phyloP scores from a whole-genome alignment of 2,329 filamentous ascomycete species.

The Phialemoniopsis sp. region DNA sequence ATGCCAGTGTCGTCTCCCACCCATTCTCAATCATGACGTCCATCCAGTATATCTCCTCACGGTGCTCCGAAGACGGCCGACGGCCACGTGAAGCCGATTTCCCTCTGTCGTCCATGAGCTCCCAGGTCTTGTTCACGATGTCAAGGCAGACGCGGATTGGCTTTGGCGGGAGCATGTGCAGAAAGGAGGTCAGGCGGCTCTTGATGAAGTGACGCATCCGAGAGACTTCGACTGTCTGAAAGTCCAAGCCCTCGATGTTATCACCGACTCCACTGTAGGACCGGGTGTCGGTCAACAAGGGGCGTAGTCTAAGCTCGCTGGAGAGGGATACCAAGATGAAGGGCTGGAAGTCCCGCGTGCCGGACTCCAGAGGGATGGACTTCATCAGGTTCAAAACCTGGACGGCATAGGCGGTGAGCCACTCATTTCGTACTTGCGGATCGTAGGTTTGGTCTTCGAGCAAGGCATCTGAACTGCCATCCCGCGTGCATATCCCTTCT shows the following conservation, averaged over 20 bases:
- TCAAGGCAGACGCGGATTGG: conserved; percentile 43
- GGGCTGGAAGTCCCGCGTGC: conserved; percentile 48
- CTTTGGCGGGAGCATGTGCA: conserved; percentile 42
- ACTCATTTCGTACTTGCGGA: conserved; percentile 23
- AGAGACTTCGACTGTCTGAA: conserved; percentile 36
- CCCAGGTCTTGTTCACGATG: conserved; percentile 49
- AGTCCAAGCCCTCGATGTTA: conserved; percentile 22
- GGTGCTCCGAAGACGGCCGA: conserved; percentile 12
- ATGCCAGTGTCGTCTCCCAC: conserved; percentile 39
- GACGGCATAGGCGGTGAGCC: conserved; percentile 45
- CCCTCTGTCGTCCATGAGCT: conserved; percentile 41
- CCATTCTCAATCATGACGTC: conserved; percentile 53
- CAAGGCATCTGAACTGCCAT: conserved; percentile 14
- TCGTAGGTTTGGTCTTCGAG: conserved; percentile 1
- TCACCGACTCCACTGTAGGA: too few species aligned
- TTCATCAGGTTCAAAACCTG: conserved; percentile 44
- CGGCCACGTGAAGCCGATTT: neutral
- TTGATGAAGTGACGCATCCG: conserved; percentile 43
- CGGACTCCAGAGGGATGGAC: conserved; percentile 44
- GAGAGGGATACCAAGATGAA: conserved; percentile 45
- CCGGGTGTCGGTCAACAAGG: too few species aligned
- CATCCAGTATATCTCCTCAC: conserved; percentile 46
- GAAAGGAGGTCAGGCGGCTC: conserved; percentile 36
- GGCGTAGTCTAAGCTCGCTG: conserved; percentile 41
- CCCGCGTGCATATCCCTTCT: too few species aligned